Evolutionary conservation across 495 filamentous ascomycete genomes (phyloP).

Genomic region (Xylaria grammica): DNA sequence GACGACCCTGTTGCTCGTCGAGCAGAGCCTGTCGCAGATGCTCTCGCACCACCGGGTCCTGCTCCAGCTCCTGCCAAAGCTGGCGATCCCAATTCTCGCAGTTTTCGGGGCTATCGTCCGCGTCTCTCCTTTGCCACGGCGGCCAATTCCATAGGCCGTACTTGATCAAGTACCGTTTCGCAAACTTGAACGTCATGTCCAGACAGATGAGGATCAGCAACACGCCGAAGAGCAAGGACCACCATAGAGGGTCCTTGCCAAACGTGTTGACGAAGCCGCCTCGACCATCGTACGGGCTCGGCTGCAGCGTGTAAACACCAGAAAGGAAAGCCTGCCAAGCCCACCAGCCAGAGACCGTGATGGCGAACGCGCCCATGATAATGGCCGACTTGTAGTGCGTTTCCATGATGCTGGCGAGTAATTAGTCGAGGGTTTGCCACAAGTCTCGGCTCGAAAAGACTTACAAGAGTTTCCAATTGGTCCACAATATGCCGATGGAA

Average conservation of each 20-base stretch:
- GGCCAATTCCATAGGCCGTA: slow-evolving; percentile 45
- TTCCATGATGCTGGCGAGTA: slow-evolving; percentile 62
- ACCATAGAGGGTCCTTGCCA: slow-evolving; percentile 76
- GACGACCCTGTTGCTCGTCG: slow-evolving; percentile 7
- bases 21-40: not conserved
- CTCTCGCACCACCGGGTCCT: slow-evolving; percentile 40
- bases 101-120: slow-evolving; percentile 25
- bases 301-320: slow-evolving; percentile 62
- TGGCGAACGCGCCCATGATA: slow-evolving; percentile 64
- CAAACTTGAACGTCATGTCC: slow-evolving; percentile 42
- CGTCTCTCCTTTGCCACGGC: slow-evolving; percentile 27
- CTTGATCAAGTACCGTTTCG: slow-evolving; percentile 43
- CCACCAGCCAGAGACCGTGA: slow-evolving; percentile 59
- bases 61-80: slow-evolving; percentile 54
- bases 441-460: slow-evolving; percentile 25
- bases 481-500: slow-evolving; percentile 70
- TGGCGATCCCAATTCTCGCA: slow-evolving; percentile 52
- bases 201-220: slow-evolving; percentile 39
- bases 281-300: slow-evolving; percentile 72
- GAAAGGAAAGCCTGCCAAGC: slow-evolving; percentile 79
- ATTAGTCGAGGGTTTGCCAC: slow-evolving; percentile 4
- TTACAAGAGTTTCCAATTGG: slow-evolving; percentile 77
- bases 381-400: slow-evolving; percentile 79
- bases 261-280: slow-evolving; percentile 68
- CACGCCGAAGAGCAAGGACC: slow-evolving; percentile 65